Evolutionary conservation across 768 basidiomycete species (phyloP).

Genomic region (Phaffia tasmanica): DNA sequence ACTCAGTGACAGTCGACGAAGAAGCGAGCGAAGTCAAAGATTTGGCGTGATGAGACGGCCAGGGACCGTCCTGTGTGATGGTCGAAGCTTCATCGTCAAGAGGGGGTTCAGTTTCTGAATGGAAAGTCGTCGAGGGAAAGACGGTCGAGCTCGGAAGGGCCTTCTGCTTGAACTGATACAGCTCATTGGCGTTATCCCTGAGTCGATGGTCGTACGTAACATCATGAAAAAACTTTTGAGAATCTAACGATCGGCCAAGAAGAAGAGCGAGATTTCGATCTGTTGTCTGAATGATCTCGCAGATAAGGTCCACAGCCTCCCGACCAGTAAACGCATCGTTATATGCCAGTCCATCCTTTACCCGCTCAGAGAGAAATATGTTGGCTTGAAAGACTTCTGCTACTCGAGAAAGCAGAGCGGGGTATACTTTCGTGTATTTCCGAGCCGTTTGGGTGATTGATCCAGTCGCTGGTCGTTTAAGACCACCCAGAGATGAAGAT

Average conservation of each 20-base stretch:
- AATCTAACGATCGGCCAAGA: conserved; percentile 88
- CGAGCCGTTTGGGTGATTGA: conserved; percentile 3
- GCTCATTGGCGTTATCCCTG: conserved; percentile 71
- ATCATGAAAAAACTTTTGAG: conserved; percentile 98
- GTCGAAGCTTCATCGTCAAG: conserved; percentile 28
- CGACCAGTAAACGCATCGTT: conserved; percentile 94
- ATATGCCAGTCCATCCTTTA: conserved; percentile 93
- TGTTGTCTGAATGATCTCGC: conserved; percentile 96
- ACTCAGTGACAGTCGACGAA: not conserved
- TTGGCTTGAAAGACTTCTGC: conserved; percentile 85
- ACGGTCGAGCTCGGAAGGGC: conserved; percentile 16
- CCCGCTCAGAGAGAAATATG: conserved; percentile 60
- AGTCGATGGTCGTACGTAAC: conserved; percentile 97
- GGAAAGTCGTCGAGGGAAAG: conserved; percentile 29
- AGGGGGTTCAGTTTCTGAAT: conserved; percentile 20
- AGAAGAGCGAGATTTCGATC: conserved; percentile 91
- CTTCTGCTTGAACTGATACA: conserved; percentile 70
- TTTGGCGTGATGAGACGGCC: conserved; percentile 10
- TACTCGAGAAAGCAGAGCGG: conserved; percentile 88
- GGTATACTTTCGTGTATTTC: conserved; percentile 34
- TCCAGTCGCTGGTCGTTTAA: not conserved
- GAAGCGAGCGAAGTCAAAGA: conserved; percentile 9
- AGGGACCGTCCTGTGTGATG: conserved; percentile 17
- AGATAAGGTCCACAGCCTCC: conserved; percentile 92
- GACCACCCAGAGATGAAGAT: too few species aligned